phyloP scores from a whole-genome alignment of 1,284 basidiomycete species.

The Calocybe gambosa region DNA sequence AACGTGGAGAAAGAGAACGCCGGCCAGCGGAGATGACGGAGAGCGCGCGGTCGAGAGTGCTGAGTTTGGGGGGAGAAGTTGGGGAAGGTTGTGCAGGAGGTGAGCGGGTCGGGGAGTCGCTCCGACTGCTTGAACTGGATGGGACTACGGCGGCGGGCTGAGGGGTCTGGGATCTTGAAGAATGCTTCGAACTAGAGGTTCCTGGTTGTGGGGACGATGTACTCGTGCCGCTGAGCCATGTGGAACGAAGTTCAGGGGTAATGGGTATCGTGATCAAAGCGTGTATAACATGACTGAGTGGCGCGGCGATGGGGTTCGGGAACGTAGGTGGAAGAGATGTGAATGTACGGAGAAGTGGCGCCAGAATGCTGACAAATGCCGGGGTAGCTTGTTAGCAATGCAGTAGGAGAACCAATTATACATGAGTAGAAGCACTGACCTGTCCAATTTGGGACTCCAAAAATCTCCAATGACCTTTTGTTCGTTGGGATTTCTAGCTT shows the following conservation, averaged over 20 bases:
- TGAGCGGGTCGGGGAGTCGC: conserved; percentile 31
- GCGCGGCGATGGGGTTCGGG: conserved; percentile 55
- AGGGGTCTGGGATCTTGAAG: conserved; percentile 26
- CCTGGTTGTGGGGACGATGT: conserved; percentile 22
- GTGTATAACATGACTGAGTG: conserved; percentile 71
- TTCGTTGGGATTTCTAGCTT: conserved; percentile 23
- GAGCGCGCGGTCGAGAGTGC: conserved; percentile 59
- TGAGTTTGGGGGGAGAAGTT: conserved; percentile 35
- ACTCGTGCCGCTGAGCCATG: conserved; percentile 38
- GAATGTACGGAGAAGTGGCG: conserved; percentile 58
- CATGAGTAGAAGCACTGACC: conserved; percentile 34
- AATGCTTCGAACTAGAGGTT: conserved; percentile 24
- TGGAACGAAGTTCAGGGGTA: conserved; percentile 40
- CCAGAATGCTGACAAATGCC: conserved; percentile 10
- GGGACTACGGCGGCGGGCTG: conserved; percentile 20
- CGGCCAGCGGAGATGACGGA: conserved; percentile 52
- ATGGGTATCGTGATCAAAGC: conserved; percentile 68
- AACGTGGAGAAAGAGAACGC: conserved; percentile 45
- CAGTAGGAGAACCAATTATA: not conserved
- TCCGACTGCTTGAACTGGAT: conserved; percentile 24
- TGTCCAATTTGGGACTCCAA: conserved; percentile 65
- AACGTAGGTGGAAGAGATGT: conserved; percentile 52
- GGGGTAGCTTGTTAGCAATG: not conserved
- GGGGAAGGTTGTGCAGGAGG: conserved; percentile 18
- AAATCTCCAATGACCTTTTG: conserved; percentile 48